Base-by-base conservation (phyloP, 352 stramenopile species). In the Phytophthora agathidicida region DNA sequence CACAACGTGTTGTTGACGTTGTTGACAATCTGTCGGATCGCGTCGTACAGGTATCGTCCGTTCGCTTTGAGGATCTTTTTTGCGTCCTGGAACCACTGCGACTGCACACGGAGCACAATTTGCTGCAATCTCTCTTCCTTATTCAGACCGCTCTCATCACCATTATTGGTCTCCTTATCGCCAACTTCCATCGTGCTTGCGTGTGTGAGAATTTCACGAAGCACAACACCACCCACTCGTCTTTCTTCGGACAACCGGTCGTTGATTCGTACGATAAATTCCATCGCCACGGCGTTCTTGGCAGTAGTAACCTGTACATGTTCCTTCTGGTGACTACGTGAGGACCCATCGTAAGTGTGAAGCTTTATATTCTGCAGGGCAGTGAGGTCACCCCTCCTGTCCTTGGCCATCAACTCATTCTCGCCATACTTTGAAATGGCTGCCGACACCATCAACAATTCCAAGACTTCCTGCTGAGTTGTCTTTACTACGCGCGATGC, bases 221-320 rank as follows among this genome's bases (percentile, higher is more conserved):
- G 64, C 22, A 73, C 50, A 28, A 70, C 67, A n/a, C 55, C 55
- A 32, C 55, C 58, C 2, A 80, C 58, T 4, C 71, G 66, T n/a
- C 47, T 57, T 24, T 63, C 63, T 17, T 70, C 56, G 5, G 54
- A 27, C 10, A 80, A 64, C 16, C 55, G 57, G 13, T 67, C 59
- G 52, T 80, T 80, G 23, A 80, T 52, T 41, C 51, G 64, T 37
- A 77, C 41, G n/a, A 80, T 56, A 22, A 80, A 74, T 13, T 77
- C 67, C 52, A 80, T 68, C 0, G 48, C 24, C 17, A 73, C 51
- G 14, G 49, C 20, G 13, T 47, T 14, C 28, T 71, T 65, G 27
- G 17, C 19, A 37, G 44, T 30, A 27, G 43, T 23, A 26, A 13
- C 24, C 56, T 62, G 23, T 14, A 24, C 42, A 37, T 27, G 37